phyloP scores from a whole-genome alignment of 139 green algal species.

The Ettlia oleoabundans region DNA sequence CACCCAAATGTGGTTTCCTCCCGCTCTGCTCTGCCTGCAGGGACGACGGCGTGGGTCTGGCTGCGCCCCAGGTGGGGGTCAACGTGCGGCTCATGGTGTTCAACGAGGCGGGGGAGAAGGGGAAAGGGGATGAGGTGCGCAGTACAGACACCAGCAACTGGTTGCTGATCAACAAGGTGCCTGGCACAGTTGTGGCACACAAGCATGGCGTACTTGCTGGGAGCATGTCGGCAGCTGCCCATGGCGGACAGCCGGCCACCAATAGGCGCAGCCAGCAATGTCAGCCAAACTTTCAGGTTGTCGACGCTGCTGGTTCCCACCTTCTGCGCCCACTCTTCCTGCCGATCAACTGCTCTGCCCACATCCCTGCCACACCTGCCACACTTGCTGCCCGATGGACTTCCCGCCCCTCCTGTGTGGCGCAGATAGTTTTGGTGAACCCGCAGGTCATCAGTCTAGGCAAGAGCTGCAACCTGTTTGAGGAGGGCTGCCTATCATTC shows the following conservation, averaged over 20 bases:
- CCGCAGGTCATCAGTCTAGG: constrained; percentile 78
- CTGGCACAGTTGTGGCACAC: neutral
- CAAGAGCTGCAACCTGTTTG: constrained; percentile 59
- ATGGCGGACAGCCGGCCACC: no score
- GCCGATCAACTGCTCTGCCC: no score
- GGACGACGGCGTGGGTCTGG: constrained; percentile 96
- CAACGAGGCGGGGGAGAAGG: constrained; percentile 77
- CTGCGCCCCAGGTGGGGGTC: constrained; percentile 96
- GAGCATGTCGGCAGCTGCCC: no score
- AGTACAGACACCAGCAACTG: no score
- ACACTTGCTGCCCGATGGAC: neutral
- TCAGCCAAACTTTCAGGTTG: no score
- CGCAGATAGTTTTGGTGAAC: constrained; percentile 95
- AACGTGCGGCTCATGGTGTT: constrained; percentile 99
- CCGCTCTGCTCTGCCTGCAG: constrained; percentile 49
- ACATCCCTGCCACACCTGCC: no score
- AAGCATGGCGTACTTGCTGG: no score
- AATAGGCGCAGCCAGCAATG: no score
- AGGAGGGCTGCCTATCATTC: constrained; percentile 94
- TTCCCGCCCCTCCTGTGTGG: constrained; percentile 8
- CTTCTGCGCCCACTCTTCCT: no score
- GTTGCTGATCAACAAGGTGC: neutral
- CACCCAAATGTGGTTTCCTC: neutral
- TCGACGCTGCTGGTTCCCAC: no score
- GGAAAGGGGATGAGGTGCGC: constrained; percentile 27